Evolutionary conservation across 2,329 filamentous ascomycete genomes (phyloP).

Genomic region (Paecilomyces sp.): DNA sequence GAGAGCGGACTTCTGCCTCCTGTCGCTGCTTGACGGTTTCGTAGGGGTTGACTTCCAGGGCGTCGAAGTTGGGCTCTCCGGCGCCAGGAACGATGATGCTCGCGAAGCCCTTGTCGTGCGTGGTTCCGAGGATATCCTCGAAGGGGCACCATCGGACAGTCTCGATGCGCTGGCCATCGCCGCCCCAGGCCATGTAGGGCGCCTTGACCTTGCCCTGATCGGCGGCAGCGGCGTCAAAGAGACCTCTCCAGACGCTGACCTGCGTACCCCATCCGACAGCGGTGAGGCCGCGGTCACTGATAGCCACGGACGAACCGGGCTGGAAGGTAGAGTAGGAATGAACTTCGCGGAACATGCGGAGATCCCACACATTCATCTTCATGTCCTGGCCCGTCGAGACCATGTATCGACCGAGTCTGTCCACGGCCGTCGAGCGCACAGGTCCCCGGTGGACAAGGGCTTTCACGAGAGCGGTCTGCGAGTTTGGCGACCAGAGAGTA

Average conservation of each 20-base stretch:
- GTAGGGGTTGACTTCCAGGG: constrained; percentile 89
- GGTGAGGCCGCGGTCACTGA: constrained; percentile 81
- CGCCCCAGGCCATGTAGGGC: constrained; percentile 91
- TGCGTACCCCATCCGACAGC: constrained; percentile 89
- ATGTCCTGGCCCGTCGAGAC: constrained; percentile 83
- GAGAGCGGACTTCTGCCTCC: constrained; percentile 78
- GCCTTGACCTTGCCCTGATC: constrained; percentile 75
- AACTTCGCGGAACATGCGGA: constrained; percentile 88
- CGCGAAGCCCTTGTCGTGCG: constrained; percentile 79
- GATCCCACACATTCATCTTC: constrained; percentile 93
- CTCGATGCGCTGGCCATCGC: constrained; percentile 74
- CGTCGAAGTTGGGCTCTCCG: constrained; percentile 96
- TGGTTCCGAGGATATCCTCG: constrained; percentile 83
- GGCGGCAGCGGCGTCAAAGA: constrained; percentile 66
- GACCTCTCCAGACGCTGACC: constrained; percentile 81
- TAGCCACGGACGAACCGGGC: constrained; percentile 74
- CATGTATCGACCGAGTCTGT: constrained; percentile 92
- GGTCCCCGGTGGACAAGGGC: constrained; percentile 84
- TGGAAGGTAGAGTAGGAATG: constrained; percentile 79
- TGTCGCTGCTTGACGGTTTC: constrained; percentile 89
- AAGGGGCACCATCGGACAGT: constrained; percentile 87
- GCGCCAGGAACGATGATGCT: constrained; percentile 86
- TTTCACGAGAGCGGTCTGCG: constrained; percentile 78
- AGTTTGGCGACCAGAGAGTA: constrained; percentile 92
- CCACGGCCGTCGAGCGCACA: constrained; percentile 75